Percentiles rank a stretch among this genome's conserved stretches.
Conservation (phyloP, 306 rosid genomes). For the Trifolium dubium region DNA sequence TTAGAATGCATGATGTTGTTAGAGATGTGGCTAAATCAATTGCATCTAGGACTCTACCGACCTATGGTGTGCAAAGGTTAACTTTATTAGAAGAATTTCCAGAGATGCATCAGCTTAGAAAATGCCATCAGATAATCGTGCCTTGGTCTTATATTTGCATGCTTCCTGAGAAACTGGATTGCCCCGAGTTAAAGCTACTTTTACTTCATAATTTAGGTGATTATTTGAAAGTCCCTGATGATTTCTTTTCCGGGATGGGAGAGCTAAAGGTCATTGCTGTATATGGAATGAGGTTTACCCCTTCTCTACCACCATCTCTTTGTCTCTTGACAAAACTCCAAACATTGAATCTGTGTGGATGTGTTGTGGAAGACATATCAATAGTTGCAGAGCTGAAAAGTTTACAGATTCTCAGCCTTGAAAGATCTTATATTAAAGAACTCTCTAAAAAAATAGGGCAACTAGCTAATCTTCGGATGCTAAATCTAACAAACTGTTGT, state of each 20-base stretch:
- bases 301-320: neutral
- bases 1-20: neutral
- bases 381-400: neutral
- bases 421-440: neutral
- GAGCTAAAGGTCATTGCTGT: neutral
- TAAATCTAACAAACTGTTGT: neutral
- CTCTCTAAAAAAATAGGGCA: neutral
- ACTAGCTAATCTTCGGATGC: neutral
- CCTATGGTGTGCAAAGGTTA: neutral
- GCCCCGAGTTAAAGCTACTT: neutral
- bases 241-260: too few species aligned
- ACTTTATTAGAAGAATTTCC: neutral
- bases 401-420: neutral
- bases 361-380: neutral
- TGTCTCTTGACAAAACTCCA: neutral
- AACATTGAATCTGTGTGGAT: neutral
- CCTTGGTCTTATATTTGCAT: neutral
- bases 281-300: neutral
- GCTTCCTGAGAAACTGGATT: neutral
- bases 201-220: neutral
- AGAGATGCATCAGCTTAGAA: neutral
- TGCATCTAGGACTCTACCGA: neutral
- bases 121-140: neutral
- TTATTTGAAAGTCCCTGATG: neutral
- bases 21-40: neutral